Base-by-base conservation (phyloP, 23 red algal species). In the Cyanidioschyzon merolae region DNA sequence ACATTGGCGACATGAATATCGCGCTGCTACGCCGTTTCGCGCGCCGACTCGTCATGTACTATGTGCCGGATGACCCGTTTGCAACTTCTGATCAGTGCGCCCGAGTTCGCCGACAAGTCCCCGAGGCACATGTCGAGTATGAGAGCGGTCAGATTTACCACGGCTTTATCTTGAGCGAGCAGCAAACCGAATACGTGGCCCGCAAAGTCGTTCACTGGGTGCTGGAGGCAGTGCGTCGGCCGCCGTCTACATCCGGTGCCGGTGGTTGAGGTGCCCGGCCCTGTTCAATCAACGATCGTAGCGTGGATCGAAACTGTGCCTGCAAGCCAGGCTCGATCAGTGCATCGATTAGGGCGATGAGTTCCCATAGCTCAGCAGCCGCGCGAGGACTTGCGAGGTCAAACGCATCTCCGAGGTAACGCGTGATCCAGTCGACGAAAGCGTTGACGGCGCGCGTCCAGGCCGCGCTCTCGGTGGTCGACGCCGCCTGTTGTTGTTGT, bases 1-100 rank as follows among this genome's bases (percentile, higher is more conserved):
- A 71, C 63, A 35, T 71, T 25, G 63, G 63, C 63, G 63, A 71
- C 29, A 71, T 71, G 63, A 71, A 71, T 27, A 35, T 71, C n/a
- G 12, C 21, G 63, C 29, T 71, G 63, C 32, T 71, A 7, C 63
- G 32, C 12, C 63, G 63, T 3, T 35, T 71, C n/a, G n/a, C n/a
- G 3, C 29, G 3, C 29, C 63, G 63, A 3, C 63, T 71, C 12
- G 63, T 71, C 12, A 71, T 71, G 63, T 71, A 71, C 32, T 71
- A 71, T 35, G 63, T 71, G 12, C 63, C n/a, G 2, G 63, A 71
- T 35, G 63, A 71, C 63, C 63, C 63, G 12, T 71, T 71, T 27
- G 63, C 63, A 7, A 7, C 63, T 3, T 7, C 63, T 35, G 63
- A 71, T 3, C 63, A 71, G 63, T 71, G 63, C 29, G 63, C 21